These are phyloP conservation scores for Leptodontidium sp. DNA, from an alignment of 2,329 filamentous ascomycete species.

Conservation along the genomic window DNA sequence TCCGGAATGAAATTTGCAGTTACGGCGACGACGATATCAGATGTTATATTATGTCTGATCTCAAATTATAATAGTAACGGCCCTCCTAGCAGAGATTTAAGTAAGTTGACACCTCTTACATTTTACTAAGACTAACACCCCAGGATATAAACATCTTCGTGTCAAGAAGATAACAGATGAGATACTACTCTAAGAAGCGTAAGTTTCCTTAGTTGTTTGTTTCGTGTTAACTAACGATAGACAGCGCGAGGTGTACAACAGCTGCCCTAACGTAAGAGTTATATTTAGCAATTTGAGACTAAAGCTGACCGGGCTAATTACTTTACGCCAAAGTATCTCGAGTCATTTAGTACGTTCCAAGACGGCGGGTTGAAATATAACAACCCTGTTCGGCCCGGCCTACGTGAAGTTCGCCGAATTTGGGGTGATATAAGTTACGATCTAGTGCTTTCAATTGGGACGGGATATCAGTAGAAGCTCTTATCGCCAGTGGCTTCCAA, in stretches of 20 bases:
- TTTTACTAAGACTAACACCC: conserved; percentile 25
- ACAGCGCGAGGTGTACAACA: conserved; percentile 35
- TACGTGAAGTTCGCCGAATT: conserved; percentile 30
- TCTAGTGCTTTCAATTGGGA: conserved; percentile 36
- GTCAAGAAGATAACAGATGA: conserved; percentile 28
- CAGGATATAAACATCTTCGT: conserved; percentile 39
- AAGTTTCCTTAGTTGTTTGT: conserved; percentile 22
- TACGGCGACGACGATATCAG: conserved; percentile 37
- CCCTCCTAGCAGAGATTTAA: conserved; percentile 30
- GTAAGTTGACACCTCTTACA: conserved; percentile 29
- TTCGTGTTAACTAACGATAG: conserved; percentile 24
- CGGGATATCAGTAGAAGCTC: conserved; percentile 34
- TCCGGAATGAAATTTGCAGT: conserved; percentile 39
- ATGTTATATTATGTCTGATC: conserved; percentile 35
- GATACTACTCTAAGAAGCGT: conserved; percentile 40
- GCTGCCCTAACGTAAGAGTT: conserved; percentile 37
- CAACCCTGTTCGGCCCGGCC: conserved; percentile 33
- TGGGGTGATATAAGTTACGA: conserved; percentile 33
- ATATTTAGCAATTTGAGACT: no score
- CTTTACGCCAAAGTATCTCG: conserved; percentile 36
- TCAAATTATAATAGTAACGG: conserved; percentile 37
- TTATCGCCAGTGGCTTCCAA: conserved; percentile 30
- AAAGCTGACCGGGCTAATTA: conserved; percentile 30
- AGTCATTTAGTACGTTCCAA: conserved; percentile 36
- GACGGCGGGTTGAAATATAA: conserved; percentile 39